Evolutionary conservation across 2,329 filamentous ascomycete species (phyloP).

Genomic region (Trematosphaeria pertusa): DNA sequence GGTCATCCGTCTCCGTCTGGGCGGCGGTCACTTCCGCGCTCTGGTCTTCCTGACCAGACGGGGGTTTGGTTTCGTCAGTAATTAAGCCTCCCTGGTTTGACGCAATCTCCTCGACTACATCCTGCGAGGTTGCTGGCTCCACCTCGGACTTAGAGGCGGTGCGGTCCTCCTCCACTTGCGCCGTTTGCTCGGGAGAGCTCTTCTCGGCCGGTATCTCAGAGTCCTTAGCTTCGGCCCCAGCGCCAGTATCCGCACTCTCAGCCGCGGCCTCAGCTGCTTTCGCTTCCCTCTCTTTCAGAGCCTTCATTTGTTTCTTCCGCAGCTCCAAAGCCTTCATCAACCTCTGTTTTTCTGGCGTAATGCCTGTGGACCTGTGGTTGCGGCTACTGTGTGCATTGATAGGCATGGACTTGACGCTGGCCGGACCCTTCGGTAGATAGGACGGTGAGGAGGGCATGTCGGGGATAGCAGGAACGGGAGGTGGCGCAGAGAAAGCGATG

Average conservation of each 20-base stretch:
- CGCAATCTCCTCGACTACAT: background rate
- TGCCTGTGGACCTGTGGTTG: slow-evolving; percentile 56
- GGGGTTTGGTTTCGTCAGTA: slow-evolving; percentile 21
- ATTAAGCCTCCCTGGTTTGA: no score
- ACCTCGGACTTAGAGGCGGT: slow-evolving; percentile 3
- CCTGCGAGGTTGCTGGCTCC: slow-evolving; percentile 5
- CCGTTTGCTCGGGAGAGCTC: background rate
- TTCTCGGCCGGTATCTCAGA: background rate
- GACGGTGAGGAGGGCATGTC: slow-evolving; percentile 46
- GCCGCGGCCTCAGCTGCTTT: slow-evolving; percentile 15
- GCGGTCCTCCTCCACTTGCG: slow-evolving; percentile 8
- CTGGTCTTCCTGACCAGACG: slow-evolving; percentile 53
- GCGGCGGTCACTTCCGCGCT: slow-evolving; percentile 59
- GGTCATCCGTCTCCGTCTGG: slow-evolving; percentile 42
- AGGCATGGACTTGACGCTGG: slow-evolving; percentile 54
- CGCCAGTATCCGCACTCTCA: slow-evolving; percentile 11
- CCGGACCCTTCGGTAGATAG: slow-evolving; percentile 47
- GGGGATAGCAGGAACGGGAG: slow-evolving; percentile 43
- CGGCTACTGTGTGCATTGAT: slow-evolving; percentile 41
- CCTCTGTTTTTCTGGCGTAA: slow-evolving; percentile 88
- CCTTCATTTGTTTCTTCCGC: slow-evolving; percentile 77
- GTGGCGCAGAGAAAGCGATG: slow-evolving; percentile 40
- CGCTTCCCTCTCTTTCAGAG: slow-evolving; percentile 40
- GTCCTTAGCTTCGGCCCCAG: slow-evolving; percentile 16
- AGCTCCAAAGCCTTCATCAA: slow-evolving; percentile 94